Base-by-base conservation (phyloP, 1,139 yeast species). In the Taiozyma sp. region DNA sequence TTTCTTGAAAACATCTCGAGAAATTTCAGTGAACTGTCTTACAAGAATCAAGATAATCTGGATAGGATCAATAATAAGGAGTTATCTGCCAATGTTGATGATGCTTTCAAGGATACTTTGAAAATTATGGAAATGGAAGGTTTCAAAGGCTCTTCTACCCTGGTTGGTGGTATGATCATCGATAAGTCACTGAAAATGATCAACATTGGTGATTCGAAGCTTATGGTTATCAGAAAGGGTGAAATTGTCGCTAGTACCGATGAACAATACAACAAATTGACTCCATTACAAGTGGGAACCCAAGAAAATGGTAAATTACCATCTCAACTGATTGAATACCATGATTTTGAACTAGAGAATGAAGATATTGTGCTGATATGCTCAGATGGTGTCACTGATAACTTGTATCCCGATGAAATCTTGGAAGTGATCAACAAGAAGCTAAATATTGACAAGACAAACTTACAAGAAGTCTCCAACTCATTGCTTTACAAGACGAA, bases 231-330 rank as follows among this genome's bases (percentile, higher is more conserved):
- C 30, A 65, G 86, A 54, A 73, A 78, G 47, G 80, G 79, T 2
- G 66, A 75, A 49, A 67, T 80, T 19, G 65, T 78, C 28, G 67
- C 67, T 48, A 67, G 78, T 4, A 80, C 78, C 60, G 72, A 74
- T 54, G 82, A 76, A 54, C 83, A 78, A 57, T 70, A 78, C 71
- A 65, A 76, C 2, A 72, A 67, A 14, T 62, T 79, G 52, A 79
- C 84, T 62, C 84, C 84, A 8, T 72, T 75, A 56, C 84, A 80
- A 58, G 78, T 80, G 9, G 84, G 84, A 1, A 79, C 84, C 1
- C 81, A 78, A 48, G 51, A 52, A 14, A 64, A 73, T 44, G 65
- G 65, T 23, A 65, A 67, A 45, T 54, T 75, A 36, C 84, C 84
- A 1, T 77, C 81, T 4, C 74, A 74, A 51, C 68, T 79, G 59